These are phyloP conservation scores for Escovopsis sp. DNA, from an alignment of 2,329 filamentous ascomycete species.

Conservation along the genomic window DNA sequence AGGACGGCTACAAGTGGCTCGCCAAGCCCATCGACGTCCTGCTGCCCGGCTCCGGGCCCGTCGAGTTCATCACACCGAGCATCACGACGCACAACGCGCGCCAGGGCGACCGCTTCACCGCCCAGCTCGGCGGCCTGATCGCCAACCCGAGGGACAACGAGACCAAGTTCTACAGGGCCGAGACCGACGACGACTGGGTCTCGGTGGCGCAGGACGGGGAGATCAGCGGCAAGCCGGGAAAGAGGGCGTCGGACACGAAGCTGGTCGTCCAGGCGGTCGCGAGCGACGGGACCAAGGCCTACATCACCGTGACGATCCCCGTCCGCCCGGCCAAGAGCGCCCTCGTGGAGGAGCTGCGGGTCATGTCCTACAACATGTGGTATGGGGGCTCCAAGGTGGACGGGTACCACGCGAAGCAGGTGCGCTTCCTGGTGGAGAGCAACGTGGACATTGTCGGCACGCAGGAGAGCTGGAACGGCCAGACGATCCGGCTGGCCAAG, in stretches of 20 bases:
- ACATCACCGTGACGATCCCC: constrained; percentile 18
- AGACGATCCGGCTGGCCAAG: constrained; percentile 18
- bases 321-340: constrained; percentile 12
- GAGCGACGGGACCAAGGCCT: constrained; percentile 12
- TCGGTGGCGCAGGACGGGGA: constrained; percentile 17
- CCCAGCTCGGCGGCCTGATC: constrained; percentile 19
- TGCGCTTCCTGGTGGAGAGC: constrained; percentile 18
- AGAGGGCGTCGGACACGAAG: constrained; percentile 7
- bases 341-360: constrained; percentile 20
- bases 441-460: constrained; percentile 23
- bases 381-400: constrained; percentile 21
- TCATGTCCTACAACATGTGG: constrained; percentile 28
- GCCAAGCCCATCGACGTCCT: constrained; percentile 18
- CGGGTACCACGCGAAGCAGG: constrained; percentile 24
- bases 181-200: constrained; percentile 15
- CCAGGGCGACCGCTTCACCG: constrained; percentile 17
- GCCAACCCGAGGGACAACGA: constrained; percentile 10
- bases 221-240: constrained; percentile 21
- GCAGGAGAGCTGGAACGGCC: constrained; percentile 20
- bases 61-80: constrained; percentile 16
- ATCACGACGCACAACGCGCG: constrained; percentile 23
- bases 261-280: constrained; percentile 16
- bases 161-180: constrained; percentile 15
- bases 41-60: constrained; percentile 9
- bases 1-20: constrained; percentile 22